phyloP scores from a whole-genome alignment of 805 yeast genomes.

The Candida alai region DNA sequence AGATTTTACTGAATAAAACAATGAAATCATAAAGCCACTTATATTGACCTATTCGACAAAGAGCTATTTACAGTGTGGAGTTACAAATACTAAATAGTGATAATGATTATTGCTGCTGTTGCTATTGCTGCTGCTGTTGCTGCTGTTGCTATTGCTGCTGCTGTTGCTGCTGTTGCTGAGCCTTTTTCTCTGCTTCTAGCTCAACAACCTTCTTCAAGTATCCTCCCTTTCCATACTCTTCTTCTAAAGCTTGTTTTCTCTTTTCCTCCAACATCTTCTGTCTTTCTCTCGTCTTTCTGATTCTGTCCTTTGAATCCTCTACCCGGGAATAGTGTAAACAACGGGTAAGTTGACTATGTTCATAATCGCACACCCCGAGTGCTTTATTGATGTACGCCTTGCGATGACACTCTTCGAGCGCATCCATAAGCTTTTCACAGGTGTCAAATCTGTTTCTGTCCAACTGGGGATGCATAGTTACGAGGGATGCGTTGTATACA shows the following conservation, averaged over 20 bases:
- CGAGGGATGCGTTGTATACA: neutral
- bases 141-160: constrained; percentile 1
- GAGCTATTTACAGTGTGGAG: too few species aligned
- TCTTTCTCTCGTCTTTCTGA: constrained; percentile 50
- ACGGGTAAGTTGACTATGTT: constrained; percentile 70
- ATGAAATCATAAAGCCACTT: too few species aligned
- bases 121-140: too few species aligned
- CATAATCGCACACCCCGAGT: constrained; percentile 79
- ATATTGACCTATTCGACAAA: too few species aligned
- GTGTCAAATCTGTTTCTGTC: constrained; percentile 43
- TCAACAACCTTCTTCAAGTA: constrained; percentile 64
- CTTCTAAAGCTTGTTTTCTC: constrained; percentile 67
- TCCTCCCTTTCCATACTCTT: constrained; percentile 72
- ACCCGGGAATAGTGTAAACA: constrained; percentile 80
- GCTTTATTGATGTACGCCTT: constrained; percentile 63
- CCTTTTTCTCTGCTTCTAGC: constrained; percentile 17
- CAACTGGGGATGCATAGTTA: constrained; percentile 42
- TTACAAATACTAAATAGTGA: too few species aligned
- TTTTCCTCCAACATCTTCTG: constrained; percentile 51
- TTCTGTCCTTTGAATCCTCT: constrained; percentile 55
- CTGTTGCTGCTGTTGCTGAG: too few species aligned
- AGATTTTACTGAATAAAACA: too few species aligned
- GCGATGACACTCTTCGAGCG: constrained; percentile 84
- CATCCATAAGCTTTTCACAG: constrained; percentile 79
- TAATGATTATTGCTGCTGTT: too few species aligned